These are phyloP conservation scores for Xanthoparmelia taractica DNA, from an alignment of 495 filamentous ascomycete species.

Conservation along the genomic window DNA sequence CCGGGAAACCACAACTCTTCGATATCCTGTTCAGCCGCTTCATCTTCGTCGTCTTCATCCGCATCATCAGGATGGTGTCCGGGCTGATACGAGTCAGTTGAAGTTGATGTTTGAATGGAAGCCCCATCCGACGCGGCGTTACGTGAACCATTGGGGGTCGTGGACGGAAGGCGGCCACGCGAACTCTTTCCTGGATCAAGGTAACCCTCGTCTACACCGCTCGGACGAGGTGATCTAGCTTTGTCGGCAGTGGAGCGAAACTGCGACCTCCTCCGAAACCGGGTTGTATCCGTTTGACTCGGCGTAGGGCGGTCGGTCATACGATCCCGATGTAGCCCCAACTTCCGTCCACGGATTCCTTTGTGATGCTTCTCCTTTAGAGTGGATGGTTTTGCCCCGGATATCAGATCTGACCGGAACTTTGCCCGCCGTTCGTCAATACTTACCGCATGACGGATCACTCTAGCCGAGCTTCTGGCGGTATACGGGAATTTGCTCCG, in stretches of 20 bases:
- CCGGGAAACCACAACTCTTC: slow-evolving; percentile 73
- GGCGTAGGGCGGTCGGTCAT: slow-evolving; percentile 5
- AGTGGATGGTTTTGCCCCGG: slow-evolving; percentile 40
- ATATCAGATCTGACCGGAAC: slow-evolving; percentile 63
- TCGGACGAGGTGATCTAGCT: background rate
- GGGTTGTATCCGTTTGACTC: slow-evolving; percentile 7
- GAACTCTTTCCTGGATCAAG: slow-evolving; percentile 9
- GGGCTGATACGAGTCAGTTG: slow-evolving; percentile 35
- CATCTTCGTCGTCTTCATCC: slow-evolving; percentile 53
- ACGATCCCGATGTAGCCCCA: background rate
- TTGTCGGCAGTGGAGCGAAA: slow-evolving; percentile 6
- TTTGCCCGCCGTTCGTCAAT: slow-evolving; percentile 72
- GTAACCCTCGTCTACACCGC: slow-evolving; percentile 10
- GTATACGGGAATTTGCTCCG: slow-evolving; percentile 77
- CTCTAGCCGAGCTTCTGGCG: slow-evolving; percentile 62
- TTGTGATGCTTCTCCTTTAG: slow-evolving; percentile 30
- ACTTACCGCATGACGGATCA: slow-evolving; percentile 65
- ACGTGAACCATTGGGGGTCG: slow-evolving; percentile 27
- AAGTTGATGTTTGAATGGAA: slow-evolving; percentile 37
- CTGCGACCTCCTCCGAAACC: slow-evolving; percentile 23
- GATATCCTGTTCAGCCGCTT: slow-evolving; percentile 61
- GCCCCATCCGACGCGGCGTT: slow-evolving; percentile 28
- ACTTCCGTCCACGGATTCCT: slow-evolving; percentile 18
- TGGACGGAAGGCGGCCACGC: slow-evolving; percentile 8
- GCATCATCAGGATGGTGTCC: slow-evolving; percentile 33